Percentiles rank a stretch among this genome's conserved stretches.
These are phyloP conservation scores for Fusarium udum DNA, from an alignment of 2,329 filamentous ascomycete genomes.

Conservation along the genomic window DNA sequence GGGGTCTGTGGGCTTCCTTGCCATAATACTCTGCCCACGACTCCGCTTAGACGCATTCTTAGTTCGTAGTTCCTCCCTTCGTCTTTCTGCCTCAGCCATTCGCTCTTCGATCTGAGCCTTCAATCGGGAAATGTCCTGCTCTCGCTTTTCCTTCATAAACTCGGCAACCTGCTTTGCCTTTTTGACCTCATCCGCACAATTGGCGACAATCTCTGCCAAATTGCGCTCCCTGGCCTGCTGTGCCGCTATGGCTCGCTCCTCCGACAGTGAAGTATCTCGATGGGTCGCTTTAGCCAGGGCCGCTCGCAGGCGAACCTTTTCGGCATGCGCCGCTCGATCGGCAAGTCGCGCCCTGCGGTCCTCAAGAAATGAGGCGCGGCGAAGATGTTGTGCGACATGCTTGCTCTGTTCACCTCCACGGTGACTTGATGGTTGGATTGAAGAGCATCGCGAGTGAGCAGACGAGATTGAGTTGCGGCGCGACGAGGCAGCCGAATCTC, in stretches of 20 bases:
- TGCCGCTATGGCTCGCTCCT: constrained; percentile 80
- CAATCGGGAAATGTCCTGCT: constrained; percentile 75
- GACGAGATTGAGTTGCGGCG: constrained; percentile 84
- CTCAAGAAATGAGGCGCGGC: constrained; percentile 82
- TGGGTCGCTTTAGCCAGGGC: constrained; percentile 77
- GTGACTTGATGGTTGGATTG: constrained; percentile 61
- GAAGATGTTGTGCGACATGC: constrained; percentile 80
- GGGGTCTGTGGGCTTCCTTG: constrained; percentile 60
- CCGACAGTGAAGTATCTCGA: constrained; percentile 71
- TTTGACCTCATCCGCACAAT: constrained; percentile 84
- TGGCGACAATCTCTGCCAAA: constrained; percentile 81
- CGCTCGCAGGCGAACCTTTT: constrained; percentile 81
- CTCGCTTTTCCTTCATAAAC: constrained; percentile 81
- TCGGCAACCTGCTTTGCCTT: constrained; percentile 85
- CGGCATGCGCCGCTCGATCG: constrained; percentile 82
- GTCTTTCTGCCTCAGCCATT: constrained; percentile 78
- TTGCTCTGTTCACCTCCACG: constrained; percentile 74
- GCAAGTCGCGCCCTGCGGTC: constrained; percentile 82
- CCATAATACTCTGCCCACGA: constrained; percentile 61
- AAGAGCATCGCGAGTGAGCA: constrained; percentile 74
- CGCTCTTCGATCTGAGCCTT: constrained; percentile 82
- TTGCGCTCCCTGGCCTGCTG: constrained; percentile 83
- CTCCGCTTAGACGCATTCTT: constrained; percentile 62
- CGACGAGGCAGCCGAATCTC: constrained; percentile 80
- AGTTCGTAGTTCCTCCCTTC: constrained; percentile 71